A percentile compares a stretch with the other conserved stretches of the same genome.
phyloP scores from a whole-genome alignment of 2,329 filamentous ascomycete species.

The Hypoxylon sp. region DNA sequence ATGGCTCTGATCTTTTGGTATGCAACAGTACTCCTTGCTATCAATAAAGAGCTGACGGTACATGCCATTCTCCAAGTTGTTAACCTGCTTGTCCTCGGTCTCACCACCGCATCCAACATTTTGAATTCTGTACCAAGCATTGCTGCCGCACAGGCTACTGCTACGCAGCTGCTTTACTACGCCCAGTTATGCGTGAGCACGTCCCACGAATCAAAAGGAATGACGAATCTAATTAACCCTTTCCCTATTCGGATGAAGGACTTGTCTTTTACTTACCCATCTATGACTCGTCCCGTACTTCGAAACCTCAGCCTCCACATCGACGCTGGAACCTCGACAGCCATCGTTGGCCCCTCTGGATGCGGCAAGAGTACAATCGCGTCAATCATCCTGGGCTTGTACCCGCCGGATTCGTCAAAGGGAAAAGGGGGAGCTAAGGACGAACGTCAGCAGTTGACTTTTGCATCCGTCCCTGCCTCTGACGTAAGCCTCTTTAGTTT shows the following conservation, averaged over 20 bases:
- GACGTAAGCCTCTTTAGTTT: constrained; percentile 71
- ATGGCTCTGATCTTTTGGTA: constrained; percentile 89
- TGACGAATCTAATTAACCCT: constrained; percentile 51
- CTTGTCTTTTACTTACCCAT: constrained; percentile 80
- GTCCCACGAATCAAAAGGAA: constrained; percentile 70
- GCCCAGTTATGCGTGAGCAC: constrained; percentile 67
- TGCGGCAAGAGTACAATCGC: constrained; percentile 92
- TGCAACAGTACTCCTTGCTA: constrained; percentile 73
- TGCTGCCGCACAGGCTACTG: constrained; percentile 78
- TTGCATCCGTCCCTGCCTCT: constrained; percentile 69
- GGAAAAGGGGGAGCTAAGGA: neutral
- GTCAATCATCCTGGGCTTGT: constrained; percentile 79
- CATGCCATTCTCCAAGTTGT: constrained; percentile 78
- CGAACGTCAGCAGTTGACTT: constrained; percentile 62
- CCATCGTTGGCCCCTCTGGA: constrained; percentile 86
- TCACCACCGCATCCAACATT: constrained; percentile 78
- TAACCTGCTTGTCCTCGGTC: constrained; percentile 85
- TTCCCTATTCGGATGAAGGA: constrained; percentile 67
- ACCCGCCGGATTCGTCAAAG: constrained; percentile 58
- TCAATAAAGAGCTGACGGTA: constrained; percentile 61
- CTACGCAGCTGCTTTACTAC: constrained; percentile 78
- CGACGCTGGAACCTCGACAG: constrained; percentile 73
- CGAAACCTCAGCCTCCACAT: constrained; percentile 76
- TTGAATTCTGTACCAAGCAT: constrained; percentile 85
- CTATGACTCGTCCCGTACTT: constrained; percentile 66